These are phyloP conservation scores for Rosa hybrid DNA, from an alignment of 331 rosid species.

Conservation along the genomic window DNA sequence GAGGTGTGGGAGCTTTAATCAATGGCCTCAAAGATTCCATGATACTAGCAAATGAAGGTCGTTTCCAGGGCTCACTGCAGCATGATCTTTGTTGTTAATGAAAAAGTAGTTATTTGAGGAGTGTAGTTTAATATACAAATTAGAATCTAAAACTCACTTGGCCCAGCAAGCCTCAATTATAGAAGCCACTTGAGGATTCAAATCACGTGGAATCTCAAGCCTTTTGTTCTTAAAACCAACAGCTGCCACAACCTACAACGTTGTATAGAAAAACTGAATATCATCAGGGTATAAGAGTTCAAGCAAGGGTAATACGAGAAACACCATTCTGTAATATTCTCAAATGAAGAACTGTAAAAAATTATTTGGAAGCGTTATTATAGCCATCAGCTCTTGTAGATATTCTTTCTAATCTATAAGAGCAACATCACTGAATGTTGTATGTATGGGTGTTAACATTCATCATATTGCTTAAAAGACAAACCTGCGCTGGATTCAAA, in stretches of 20 bases:
- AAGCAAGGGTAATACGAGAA: conserved; percentile 2
- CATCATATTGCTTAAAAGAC: conserved; percentile 26
- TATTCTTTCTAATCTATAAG: conserved; percentile 6
- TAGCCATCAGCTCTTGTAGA: conserved; percentile 11
- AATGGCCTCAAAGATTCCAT: conserved; percentile 84
- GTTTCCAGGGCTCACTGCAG: conserved; percentile 95
- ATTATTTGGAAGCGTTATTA: conserved; percentile 17
- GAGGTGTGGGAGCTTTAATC: conserved; percentile 69
- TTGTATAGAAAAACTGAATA: conserved; percentile 10
- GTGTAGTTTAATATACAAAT: background rate
- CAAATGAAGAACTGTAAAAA: background rate
- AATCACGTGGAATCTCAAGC: conserved; percentile 83
- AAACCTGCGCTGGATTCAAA: conserved; percentile 93
- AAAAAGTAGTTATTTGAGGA: background rate
- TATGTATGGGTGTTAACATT: conserved; percentile 7
- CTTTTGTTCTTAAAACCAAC: conserved; percentile 88
- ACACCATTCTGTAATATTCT: background rate
- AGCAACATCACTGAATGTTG: conserved; percentile 19
- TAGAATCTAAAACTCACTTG: conserved; percentile 56
- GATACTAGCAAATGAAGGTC: conserved; percentile 82
- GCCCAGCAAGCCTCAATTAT: conserved; percentile 97
- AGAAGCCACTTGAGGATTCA: conserved; percentile 76
- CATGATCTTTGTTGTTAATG: conserved; percentile 13
- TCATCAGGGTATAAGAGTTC: conserved; percentile 13
- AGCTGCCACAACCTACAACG: conserved; percentile 86